These are phyloP conservation scores for Penicillium canariense DNA, from an alignment of 495 filamentous ascomycete species.

Conservation along the genomic window DNA sequence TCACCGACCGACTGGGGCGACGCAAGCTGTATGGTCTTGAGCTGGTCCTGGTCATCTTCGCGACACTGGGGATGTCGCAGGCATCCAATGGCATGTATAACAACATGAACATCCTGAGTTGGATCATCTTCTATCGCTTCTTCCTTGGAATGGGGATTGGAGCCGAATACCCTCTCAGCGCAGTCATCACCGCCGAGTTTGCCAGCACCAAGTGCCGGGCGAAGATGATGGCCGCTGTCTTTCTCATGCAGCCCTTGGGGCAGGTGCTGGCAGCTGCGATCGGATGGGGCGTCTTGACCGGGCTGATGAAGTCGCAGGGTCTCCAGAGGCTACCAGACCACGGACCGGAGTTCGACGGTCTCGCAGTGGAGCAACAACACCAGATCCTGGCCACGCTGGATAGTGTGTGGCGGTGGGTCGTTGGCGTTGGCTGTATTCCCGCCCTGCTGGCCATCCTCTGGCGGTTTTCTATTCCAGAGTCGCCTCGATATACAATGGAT, in stretches of 20 bases:
- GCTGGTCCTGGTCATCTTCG: constrained; percentile 48
- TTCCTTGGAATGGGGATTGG: constrained; percentile 41
- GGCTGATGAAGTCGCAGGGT: constrained; percentile 3
- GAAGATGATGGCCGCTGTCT: constrained; percentile 57
- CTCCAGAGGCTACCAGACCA: not conserved
- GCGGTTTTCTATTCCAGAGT: constrained; percentile 54
- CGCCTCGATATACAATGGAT: constrained; percentile 49
- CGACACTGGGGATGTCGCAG: constrained; percentile 42
- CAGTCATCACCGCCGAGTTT: constrained; percentile 57
- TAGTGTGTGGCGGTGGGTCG: constrained; percentile 50
- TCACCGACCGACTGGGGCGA: constrained; percentile 56
- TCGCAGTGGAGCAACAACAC: constrained; percentile 8
- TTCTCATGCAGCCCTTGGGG: constrained; percentile 56
- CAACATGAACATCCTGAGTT: constrained; percentile 49
- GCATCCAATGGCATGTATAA: constrained; percentile 23
- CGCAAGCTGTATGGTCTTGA: constrained; percentile 55
- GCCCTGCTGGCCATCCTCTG: constrained; percentile 51
- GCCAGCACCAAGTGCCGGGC: constrained; percentile 49
- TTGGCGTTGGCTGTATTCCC: constrained; percentile 53
- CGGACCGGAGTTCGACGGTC: not conserved
- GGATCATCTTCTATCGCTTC: constrained; percentile 50
- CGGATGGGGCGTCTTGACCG: constrained; percentile 10
- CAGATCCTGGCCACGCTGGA: constrained; percentile 16
- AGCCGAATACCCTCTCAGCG: constrained; percentile 46
- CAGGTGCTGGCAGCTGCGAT: constrained; percentile 48